These are phyloP conservation scores for Ogataea thermomethanolica DNA, from an alignment of 805 yeast species.

Conservation along the genomic window DNA sequence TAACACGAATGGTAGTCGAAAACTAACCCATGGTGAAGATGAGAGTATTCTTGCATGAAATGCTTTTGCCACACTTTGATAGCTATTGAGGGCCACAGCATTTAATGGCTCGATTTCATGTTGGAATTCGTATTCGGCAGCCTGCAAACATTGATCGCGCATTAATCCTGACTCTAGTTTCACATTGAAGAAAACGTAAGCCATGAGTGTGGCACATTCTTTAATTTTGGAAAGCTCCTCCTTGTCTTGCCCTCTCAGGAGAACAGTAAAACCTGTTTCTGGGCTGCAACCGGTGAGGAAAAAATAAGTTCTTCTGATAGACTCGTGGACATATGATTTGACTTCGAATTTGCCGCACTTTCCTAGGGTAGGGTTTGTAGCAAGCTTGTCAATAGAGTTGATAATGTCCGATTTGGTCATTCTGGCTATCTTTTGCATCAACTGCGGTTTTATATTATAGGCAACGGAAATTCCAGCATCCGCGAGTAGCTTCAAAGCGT, in stretches of 20 bases:
- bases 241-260: conserved; percentile 74
- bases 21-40: conserved; percentile 79
- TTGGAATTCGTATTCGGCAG: conserved; percentile 34
- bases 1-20: conserved; percentile 53
- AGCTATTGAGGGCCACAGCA: conserved; percentile 22
- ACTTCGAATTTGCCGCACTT: conserved; percentile 70
- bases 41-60: conserved; percentile 58
- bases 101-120: conserved; percentile 18
- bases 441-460: conserved; percentile 74
- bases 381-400: conserved; percentile 79
- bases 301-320: conserved; percentile 65
- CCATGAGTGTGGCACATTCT: conserved; percentile 74
- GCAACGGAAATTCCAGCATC: conserved; percentile 80
- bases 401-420: conserved; percentile 83
- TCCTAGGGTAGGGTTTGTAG: conserved; percentile 70
- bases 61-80: conserved; percentile 29
- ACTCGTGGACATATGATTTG: conserved; percentile 55
- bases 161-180: conserved; percentile 74
- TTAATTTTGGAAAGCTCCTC: conserved; percentile 64
- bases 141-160: conserved; percentile 62
- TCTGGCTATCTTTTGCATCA: conserved; percentile 72
- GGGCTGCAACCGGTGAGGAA: conserved; percentile 74
- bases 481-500: conserved; percentile 68
- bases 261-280: conserved; percentile 77
- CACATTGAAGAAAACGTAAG: conserved; percentile 73